A percentile compares a stretch with the other conserved stretches of the same genome.
Conservation (phyloP, 352 stramenopile genomes). For the Globisporangium polare region DNA sequence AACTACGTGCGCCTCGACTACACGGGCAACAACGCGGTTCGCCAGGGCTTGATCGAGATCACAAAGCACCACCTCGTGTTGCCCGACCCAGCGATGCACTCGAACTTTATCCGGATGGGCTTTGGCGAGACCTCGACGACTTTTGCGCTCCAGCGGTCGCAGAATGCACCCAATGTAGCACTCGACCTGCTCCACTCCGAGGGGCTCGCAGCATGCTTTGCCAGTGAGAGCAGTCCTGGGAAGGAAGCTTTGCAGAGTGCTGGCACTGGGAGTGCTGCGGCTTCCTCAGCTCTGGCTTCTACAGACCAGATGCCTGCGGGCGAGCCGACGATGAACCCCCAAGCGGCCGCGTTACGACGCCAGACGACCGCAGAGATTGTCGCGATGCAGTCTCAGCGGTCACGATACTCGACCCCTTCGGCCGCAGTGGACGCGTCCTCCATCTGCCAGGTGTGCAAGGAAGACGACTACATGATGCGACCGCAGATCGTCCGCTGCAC, state of each 20-base stretch:
- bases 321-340: constrained; percentile 13
- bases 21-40: constrained; percentile 61
- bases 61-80: constrained; percentile 75
- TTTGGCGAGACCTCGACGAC: constrained; percentile 71
- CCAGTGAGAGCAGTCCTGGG: constrained; percentile 22
- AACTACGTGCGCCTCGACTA: constrained; percentile 54
- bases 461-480: constrained; percentile 84
- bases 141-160: constrained; percentile 72
- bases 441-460: constrained; percentile 55
- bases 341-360: constrained; percentile 23
- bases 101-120: constrained; percentile 78
- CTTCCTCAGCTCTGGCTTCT: not conserved
- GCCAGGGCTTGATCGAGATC: constrained; percentile 74
- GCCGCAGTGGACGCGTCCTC: constrained; percentile 17
- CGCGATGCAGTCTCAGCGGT: constrained; percentile 63
- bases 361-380: constrained; percentile 74
- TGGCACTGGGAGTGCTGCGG: not conserved
- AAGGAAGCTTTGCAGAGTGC: constrained; percentile 4
- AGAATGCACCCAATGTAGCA: constrained; percentile 72
- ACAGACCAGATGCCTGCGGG: constrained; percentile 18
- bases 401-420: constrained; percentile 40
- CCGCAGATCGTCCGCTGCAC: constrained; percentile 64
- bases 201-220: constrained; percentile 47
- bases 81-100: constrained; percentile 75
- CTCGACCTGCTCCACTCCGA: constrained; percentile 74